Evolutionary conservation across 1,139 yeast genomes (phyloP), one percentile per base, ranked within the genome.

Genomic region (Meyerozyma elateridarum): DNA sequence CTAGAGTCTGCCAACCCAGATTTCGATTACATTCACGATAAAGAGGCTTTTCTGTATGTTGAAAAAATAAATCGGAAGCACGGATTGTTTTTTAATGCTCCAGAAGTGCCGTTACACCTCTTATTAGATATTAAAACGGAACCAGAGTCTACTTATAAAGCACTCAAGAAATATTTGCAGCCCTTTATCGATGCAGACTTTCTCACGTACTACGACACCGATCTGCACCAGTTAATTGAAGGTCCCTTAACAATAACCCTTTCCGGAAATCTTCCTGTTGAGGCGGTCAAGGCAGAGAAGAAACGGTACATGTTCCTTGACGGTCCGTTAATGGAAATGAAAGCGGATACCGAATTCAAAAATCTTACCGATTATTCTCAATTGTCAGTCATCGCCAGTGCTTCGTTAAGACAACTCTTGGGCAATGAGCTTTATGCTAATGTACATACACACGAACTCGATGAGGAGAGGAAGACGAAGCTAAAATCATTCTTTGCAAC

Each of bases 51-150:
- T 33, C 51, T 53, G 1, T 33, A 39, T 11, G 16, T 44, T 20
- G 52, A 46, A n/a, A 28, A 31, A 6, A 20, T 32, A 9, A 40
- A 31, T 3, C 25, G 40, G 8, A 60, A 54, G 30, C 50, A 56
- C 35, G 59, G 70, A 8, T 49, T 65, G 3, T 67, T 56, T 40
- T 66, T 50, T 41, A 60, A 65, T 38, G 52, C 61, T 6, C 70
- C 72, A 2, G 71, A 62, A 33, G 48, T 56, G 20, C 60, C 65
- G 11, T 44, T 64, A 29, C 59, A 61, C 37, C 52, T 66, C 28
- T 65, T 71, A 71, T 48, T 66, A 46, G 73, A 66, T 40, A 54
- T 65, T 31, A 67, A 67, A 36, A 60, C 69, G 2, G 59, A 60
- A 6, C 59, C 69, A 1, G 44, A 53, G 22, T 42, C 46, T 15